phyloP scores from a whole-genome alignment of 768 basidiomycete species.

The Leccinum truebloodii region DNA sequence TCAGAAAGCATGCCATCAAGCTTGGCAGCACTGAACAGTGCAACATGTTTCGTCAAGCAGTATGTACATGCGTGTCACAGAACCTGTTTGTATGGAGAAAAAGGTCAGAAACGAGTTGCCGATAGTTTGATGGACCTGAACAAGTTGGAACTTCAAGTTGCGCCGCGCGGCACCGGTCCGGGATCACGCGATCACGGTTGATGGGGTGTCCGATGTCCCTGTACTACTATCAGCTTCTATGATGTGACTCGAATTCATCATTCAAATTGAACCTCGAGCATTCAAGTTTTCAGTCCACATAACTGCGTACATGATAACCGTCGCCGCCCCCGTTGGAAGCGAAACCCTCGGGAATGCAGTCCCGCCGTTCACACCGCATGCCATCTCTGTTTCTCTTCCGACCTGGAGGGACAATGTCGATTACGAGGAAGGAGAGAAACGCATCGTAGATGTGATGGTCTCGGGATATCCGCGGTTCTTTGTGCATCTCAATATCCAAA shows the following conservation, averaged over 20 bases:
- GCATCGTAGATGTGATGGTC: conserved; percentile 78
- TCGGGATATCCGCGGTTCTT: conserved; percentile 95
- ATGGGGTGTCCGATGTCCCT: background rate
- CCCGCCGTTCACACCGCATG: conserved; percentile 76
- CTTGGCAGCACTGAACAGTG: background rate
- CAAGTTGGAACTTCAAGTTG: background rate
- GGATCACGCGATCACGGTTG: no score
- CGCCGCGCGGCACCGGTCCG: no score
- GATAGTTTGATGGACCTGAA: background rate
- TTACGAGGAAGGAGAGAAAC: conserved; percentile 86
- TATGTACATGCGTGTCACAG: background rate
- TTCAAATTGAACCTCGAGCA: background rate
- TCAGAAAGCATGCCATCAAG: background rate
- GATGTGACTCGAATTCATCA: background rate
- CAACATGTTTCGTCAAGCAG: background rate
- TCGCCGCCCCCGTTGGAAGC: conserved; percentile 9
- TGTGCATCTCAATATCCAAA: conserved; percentile 81
- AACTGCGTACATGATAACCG: conserved; percentile 8
- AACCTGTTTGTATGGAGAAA: background rate
- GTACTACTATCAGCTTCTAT: background rate
- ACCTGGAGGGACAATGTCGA: conserved; percentile 90
- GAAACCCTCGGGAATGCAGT: conserved; percentile 49
- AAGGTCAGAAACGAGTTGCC: background rate
- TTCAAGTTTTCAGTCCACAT: background rate
- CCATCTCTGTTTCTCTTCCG: conserved; percentile 93